Evolutionary conservation across 192 early-diverging fungal genomes (phyloP).

Genomic region (Chytriomyces confervae): DNA sequence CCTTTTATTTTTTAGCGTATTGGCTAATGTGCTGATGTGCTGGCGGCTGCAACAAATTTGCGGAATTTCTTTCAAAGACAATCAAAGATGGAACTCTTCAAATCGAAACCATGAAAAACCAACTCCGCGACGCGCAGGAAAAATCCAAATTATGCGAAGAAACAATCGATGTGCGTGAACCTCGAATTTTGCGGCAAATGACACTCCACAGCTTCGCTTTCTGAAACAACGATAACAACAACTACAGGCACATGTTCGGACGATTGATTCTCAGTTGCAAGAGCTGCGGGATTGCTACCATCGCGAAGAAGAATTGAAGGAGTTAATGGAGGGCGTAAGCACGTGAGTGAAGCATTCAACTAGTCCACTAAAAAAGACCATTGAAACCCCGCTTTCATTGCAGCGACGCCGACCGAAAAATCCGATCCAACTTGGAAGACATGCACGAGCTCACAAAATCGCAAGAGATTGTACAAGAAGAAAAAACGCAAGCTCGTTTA

Average conservation of each 20-base stretch:
- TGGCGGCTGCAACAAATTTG: not conserved
- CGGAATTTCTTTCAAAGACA: not conserved
- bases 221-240: not conserved
- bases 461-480: constrained; percentile 22
- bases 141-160: constrained; percentile 42
- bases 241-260: constrained; percentile 40
- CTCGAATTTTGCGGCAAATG: not conserved
- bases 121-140: constrained; percentile 47
- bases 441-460: constrained; percentile 17
- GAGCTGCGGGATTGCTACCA: constrained; percentile 10
- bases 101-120: constrained; percentile 11
- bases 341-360: constrained; percentile 1
- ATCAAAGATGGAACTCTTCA: constrained; percentile 40
- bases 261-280: constrained; percentile 36
- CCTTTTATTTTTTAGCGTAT: not conserved
- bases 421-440: not conserved
- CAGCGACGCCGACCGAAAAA: not conserved
- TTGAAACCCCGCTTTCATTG: not conserved
- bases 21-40: not conserved
- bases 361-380: not conserved
- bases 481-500: not conserved
- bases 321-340: not conserved
- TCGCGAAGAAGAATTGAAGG: constrained; percentile 33
- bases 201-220: too few relatives aligned
- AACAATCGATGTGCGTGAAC: constrained; percentile 40